Base-by-base conservation (phyloP, 2,329 filamentous ascomycete genomes). In the Ophiostoma sp. region DNA sequence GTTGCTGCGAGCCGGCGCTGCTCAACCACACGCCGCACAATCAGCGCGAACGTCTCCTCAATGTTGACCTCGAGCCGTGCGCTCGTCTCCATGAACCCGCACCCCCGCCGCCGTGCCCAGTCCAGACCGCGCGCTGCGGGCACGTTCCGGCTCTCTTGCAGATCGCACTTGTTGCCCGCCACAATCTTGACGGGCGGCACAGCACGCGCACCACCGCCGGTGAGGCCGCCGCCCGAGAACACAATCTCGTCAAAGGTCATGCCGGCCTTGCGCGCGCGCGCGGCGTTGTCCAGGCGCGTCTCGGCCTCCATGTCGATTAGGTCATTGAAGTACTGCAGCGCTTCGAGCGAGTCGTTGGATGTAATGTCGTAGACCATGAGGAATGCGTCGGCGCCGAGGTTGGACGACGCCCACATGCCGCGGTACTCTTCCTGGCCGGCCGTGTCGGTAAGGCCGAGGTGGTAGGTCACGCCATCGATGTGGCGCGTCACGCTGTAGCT, bases 401-500 rank as follows among this genome's bases (percentile, higher is more conserved):
- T 94, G 38, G 88, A 88, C 45, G 87, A 84, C 1, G 90, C 90
- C 91, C 91, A 95, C 82, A 95, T 91, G 73, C 90, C 89, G 73
- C 91, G 89, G 80, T 95, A 95, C 79, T 95, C 91, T 79, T 95
- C 91, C 77, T 95, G 91, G n/a, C 91, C 91, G 40, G 91, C 91
- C 0, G 91, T 94, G 81, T 95, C 91, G 70, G 90, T 94, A 65
- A 95, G 84, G 65, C 85, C 83, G 47, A 95, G 87, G 77, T 91
- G 89, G 82, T 93, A 94, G 66, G 86, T 87, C 67, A 94, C 84
- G 75, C 91, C 91, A 74, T 94, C 91, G 76, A 95, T 87, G 74
- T 84, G 85, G 73, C 91, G 89, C 65, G 91, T 93, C 71, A 95
- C 88, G 74, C 87, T 89, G 82, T 95, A 95, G 73, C 89, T 92